These are phyloP conservation scores for Cutaneotrichosporon sp. DNA, from an alignment of 1,284 basidiomycete genomes.

Conservation along the genomic window DNA sequence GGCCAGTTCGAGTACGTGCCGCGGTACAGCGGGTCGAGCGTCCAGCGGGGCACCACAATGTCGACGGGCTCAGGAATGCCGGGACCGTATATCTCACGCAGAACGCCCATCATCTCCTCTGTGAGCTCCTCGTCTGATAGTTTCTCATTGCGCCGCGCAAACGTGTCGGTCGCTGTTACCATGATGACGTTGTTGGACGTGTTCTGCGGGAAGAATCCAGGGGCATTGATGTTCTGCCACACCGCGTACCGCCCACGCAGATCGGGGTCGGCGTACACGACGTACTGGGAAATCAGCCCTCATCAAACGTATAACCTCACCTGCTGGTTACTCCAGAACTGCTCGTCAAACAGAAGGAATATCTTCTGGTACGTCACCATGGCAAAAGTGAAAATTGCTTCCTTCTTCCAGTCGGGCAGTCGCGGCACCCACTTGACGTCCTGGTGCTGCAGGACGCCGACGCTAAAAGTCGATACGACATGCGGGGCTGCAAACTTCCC, in stretches of 20 bases:
- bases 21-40: slow-evolving; percentile 56
- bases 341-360: slow-evolving; percentile 60
- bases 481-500: slow-evolving; percentile 53
- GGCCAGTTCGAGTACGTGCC: slow-evolving; percentile 69
- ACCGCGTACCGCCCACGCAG: slow-evolving; percentile 62
- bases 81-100: slow-evolving; percentile 56
- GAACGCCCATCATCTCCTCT: slow-evolving; percentile 55
- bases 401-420: slow-evolving; percentile 60
- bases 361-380: slow-evolving; percentile 69
- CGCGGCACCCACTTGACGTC: slow-evolving; percentile 57
- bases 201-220: slow-evolving; percentile 55
- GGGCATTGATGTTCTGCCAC: slow-evolving; percentile 64
- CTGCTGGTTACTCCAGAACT: slow-evolving; percentile 66
- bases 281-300: slow-evolving; percentile 51
- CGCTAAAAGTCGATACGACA: slow-evolving; percentile 60
- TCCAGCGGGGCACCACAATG: slow-evolving; percentile 59
- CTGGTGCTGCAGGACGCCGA: slow-evolving; percentile 56
- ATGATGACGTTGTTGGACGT: slow-evolving; percentile 51
- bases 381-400: slow-evolving; percentile 61
- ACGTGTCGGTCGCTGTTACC: slow-evolving; percentile 58
- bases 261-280: slow-evolving; percentile 57
- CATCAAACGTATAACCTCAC: slow-evolving; percentile 34
- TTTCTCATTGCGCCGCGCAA: slow-evolving; percentile 55
- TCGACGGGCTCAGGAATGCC: slow-evolving; percentile 55
- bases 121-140: slow-evolving; percentile 54